phyloP scores from a whole-genome alignment of 805 yeast species.

The Starmerella vitae region DNA sequence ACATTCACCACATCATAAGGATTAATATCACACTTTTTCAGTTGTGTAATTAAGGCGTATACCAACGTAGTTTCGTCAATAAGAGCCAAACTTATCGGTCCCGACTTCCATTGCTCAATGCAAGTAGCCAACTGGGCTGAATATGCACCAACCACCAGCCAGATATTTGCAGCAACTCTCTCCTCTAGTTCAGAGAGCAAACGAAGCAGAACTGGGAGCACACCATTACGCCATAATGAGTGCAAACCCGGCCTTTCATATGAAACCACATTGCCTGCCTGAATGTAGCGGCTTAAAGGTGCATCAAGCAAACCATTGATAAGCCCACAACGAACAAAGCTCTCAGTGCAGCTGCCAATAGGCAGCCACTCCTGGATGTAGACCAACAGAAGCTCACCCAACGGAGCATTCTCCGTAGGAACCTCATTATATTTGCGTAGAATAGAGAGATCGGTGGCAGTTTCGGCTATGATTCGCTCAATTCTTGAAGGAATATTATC shows the following conservation, averaged over 20 bases:
- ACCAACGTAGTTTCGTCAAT: slow-evolving; percentile 59
- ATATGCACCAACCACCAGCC: slow-evolving; percentile 50
- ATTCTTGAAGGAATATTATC: not conserved
- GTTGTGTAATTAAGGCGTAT: slow-evolving; percentile 45
- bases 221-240: slow-evolving; percentile 74
- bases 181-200: slow-evolving; percentile 52
- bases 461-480: slow-evolving; percentile 27
- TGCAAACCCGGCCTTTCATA: slow-evolving; percentile 45
- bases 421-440: slow-evolving; percentile 38
- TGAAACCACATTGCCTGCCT: slow-evolving; percentile 48
- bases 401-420: slow-evolving; percentile 49
- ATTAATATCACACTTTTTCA: slow-evolving; percentile 26
- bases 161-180: slow-evolving; percentile 48
- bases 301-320: slow-evolving; percentile 59
- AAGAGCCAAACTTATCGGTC: slow-evolving; percentile 35
- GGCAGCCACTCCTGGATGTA: slow-evolving; percentile 57
- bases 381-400: slow-evolving; percentile 58
- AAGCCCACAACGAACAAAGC: slow-evolving; percentile 49
- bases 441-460: slow-evolving; percentile 49
- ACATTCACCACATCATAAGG: slow-evolving; percentile 3
- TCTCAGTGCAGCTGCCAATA: slow-evolving; percentile 50
- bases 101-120: slow-evolving; percentile 53
- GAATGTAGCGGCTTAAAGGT: slow-evolving; percentile 53
- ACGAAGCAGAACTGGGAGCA: slow-evolving; percentile 52
- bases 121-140: slow-evolving; percentile 51